phyloP scores from a whole-genome alignment of 768 basidiomycete species.

The Psilocybe cyanescens region DNA sequence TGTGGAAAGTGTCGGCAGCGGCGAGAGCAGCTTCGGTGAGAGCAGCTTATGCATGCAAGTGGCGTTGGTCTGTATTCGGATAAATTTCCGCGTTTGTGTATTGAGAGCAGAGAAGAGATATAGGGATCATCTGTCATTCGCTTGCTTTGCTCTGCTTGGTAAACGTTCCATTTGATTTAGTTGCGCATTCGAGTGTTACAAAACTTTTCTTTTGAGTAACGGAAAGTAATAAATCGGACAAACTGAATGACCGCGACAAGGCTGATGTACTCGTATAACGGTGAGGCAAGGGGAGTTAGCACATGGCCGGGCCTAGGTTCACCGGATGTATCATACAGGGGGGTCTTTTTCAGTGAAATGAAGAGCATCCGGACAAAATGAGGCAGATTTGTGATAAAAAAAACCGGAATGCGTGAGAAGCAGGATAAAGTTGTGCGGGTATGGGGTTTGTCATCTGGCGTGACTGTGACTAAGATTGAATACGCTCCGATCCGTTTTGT shows the following conservation, averaged over 20 bases:
- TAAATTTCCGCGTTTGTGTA: neutral
- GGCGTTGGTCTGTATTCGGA: neutral
- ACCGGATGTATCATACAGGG: no score
- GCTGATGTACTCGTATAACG: no score
- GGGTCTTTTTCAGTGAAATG: no score
- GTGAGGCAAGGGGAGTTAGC: no score
- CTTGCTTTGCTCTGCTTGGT: no score
- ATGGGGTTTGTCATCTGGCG: constrained; percentile 20
- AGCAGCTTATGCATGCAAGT: neutral
- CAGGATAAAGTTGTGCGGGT: constrained; percentile 11
- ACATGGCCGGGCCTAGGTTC: no score
- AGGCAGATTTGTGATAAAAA: neutral
- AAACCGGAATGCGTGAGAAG: neutral
- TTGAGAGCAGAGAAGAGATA: no score
- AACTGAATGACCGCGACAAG: neutral
- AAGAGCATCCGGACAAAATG: neutral
- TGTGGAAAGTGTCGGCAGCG: neutral
- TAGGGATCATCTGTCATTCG: no score
- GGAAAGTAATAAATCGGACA: neutral
- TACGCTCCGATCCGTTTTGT: constrained; percentile 17
- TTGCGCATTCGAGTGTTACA: no score
- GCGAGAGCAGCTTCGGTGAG: neutral
- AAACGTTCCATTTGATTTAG: no score
- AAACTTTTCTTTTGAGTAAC: no score
- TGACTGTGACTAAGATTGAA: constrained; percentile 16